Evolutionary conservation across 176 grass and related monocot species (phyloP).

Genomic region (Oryza rufipogon): DNA sequence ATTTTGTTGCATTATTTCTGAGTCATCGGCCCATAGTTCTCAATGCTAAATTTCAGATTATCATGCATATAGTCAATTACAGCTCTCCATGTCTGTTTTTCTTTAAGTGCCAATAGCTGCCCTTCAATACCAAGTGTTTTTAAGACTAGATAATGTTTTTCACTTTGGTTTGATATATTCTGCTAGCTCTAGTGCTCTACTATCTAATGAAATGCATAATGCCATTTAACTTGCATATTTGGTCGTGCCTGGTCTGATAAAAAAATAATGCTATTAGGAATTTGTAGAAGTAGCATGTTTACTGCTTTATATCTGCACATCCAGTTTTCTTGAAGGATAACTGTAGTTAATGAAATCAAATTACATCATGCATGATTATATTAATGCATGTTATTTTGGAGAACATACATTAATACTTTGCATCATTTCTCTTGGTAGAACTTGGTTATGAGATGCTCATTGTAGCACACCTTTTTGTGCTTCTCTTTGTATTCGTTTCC

Average conservation of each 20-base stretch:
- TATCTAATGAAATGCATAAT: neutral
- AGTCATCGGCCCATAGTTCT: constrained; percentile 19
- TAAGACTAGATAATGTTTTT: neutral
- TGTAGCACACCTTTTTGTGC: neutral
- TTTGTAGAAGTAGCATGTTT: neutral
- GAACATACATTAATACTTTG: constrained; percentile 3
- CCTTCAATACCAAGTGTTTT: constrained; percentile 15
- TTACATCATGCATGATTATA: neutral
- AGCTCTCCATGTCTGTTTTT: neutral
- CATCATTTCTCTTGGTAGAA: neutral
- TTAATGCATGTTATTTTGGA: constrained; percentile 13
- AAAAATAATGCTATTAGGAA: neutral
- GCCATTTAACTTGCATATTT: neutral
- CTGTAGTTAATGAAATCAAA: neutral
- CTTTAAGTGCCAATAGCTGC: neutral
- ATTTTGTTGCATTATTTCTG: constrained; percentile 28
- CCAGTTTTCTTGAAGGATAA: neutral
- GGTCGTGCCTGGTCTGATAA: constrained; percentile 9
- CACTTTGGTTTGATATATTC: neutral
- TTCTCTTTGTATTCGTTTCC: neutral
- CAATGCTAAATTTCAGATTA: neutral
- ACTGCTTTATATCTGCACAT: constrained; percentile 14
- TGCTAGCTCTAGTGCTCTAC: constrained; percentile 9
- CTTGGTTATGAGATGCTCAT: neutral
- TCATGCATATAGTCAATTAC: constrained; percentile 5